A percentile compares a stretch with the other conserved stretches of the same genome.
These are phyloP conservation scores for Eremothecium gossypii DNA, from an alignment of 1,139 yeast genomes.

Conservation along the genomic window DNA sequence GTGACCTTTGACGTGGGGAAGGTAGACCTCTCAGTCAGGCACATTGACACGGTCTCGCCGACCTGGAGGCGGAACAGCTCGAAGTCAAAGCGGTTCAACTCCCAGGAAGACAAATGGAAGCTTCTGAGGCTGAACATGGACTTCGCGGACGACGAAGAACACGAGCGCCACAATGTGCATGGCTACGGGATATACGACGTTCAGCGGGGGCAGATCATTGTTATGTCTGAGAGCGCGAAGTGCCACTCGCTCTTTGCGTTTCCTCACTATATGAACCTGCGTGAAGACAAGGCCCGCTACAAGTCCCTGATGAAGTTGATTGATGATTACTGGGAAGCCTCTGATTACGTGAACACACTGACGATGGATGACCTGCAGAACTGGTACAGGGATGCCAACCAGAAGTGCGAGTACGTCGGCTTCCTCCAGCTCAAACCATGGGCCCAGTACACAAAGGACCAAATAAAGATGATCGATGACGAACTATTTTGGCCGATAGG, in stretches of 20 bases:
- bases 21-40: conserved; percentile 19
- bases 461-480: conserved; percentile 54
- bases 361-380: conserved; percentile 36
- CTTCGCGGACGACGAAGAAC: conserved; percentile 32
- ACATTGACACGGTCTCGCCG: conserved; percentile 20
- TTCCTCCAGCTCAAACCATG: conserved; percentile 64
- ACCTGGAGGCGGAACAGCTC: conserved; percentile 17
- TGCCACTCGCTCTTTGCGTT: conserved; percentile 50
- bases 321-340: conserved; percentile 30
- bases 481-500: conserved; percentile 69
- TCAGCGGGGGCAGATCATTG: conserved; percentile 56
- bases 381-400: conserved; percentile 26
- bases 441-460: conserved; percentile 37
- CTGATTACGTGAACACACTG: conserved; percentile 29
- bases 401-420: conserved; percentile 61
- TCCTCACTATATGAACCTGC: conserved; percentile 25
- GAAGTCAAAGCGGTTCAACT: conserved; percentile 28
- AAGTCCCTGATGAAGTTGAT: conserved; percentile 34
- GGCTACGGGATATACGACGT: conserved; percentile 65
- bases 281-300: conserved; percentile 34
- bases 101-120: conserved; percentile 27
- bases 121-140: conserved; percentile 25
- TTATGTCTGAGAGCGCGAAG: conserved; percentile 61
- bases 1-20: conserved; percentile 26
- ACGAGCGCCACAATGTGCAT: conserved; percentile 41